Evolutionary conservation across 2,329 filamentous ascomycete species (phyloP).

Genomic region (Aureobasidium sp.): DNA sequence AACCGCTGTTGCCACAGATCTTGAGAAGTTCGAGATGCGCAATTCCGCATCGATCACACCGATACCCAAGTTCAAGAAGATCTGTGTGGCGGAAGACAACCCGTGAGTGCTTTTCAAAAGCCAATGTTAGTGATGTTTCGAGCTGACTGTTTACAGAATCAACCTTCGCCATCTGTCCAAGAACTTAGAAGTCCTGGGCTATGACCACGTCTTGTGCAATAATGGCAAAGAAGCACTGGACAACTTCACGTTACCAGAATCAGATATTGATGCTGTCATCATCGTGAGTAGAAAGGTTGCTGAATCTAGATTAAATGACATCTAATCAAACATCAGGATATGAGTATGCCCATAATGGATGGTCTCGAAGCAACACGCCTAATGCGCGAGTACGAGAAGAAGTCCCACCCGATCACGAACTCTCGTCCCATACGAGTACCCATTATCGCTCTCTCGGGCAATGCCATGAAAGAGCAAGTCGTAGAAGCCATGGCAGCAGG

Average conservation of each 20-base stretch:
- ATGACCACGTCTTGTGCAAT: constrained; percentile 8
- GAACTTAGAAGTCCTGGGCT: constrained; percentile 8
- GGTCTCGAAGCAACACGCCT: constrained; percentile 14
- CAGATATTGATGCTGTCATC: constrained; percentile 6
- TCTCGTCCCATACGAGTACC: not conserved
- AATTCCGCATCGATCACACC: not conserved
- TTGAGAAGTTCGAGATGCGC: not conserved
- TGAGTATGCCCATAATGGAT: constrained; percentile 16
- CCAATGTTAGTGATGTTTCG: too few relatives aligned
- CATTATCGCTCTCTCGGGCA: constrained; percentile 16
- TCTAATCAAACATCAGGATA: not conserved
- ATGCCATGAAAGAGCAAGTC: constrained; percentile 16
- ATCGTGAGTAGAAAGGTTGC: not conserved
- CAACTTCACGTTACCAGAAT: not conserved
- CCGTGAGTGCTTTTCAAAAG: not conserved
- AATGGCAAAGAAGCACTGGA: constrained; percentile 16
- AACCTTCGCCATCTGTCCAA: constrained; percentile 15
- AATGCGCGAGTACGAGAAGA: constrained; percentile 9
- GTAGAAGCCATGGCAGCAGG: constrained; percentile 13
- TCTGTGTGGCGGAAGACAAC: constrained; percentile 16
- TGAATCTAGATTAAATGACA: not conserved
- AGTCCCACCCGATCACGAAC: not conserved
- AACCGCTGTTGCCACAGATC: not conserved
- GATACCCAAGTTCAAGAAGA: constrained; percentile 3
- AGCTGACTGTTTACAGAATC: not conserved